Conservation (phyloP, 192 early-diverging fungal species). For the Entomortierella parvispora region DNA sequence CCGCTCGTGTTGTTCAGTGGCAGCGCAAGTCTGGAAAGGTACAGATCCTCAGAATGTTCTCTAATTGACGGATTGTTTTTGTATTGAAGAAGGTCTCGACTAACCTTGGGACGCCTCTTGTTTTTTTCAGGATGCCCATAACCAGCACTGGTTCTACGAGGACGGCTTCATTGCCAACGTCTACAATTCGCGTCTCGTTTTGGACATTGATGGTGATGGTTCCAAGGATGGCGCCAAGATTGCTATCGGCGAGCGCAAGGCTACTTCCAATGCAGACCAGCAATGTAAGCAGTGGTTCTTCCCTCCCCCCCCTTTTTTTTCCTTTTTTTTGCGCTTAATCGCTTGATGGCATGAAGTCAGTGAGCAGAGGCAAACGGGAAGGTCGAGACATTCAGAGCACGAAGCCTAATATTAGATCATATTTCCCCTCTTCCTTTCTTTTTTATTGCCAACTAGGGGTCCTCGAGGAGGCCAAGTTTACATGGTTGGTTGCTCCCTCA, state of each 20-base stretch:
- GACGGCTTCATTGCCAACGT: slow-evolving; percentile 52
- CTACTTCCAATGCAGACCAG: slow-evolving; percentile 28
- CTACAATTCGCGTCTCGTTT: slow-evolving; percentile 47
- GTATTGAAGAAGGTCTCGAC: too few species aligned
- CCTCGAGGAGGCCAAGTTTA: slow-evolving; percentile 37
- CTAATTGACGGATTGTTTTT: too few species aligned
- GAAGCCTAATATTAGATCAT: slow-evolving; percentile 16
- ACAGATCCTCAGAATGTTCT: too few species aligned
- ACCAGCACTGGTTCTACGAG: slow-evolving; percentile 52
- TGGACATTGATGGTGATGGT: slow-evolving; percentile 51
- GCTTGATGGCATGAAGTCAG: background rate
- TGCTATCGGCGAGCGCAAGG: slow-evolving; percentile 48
- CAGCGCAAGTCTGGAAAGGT: slow-evolving; percentile 45
- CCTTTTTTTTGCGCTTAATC: background rate
- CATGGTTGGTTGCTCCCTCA: slow-evolving; percentile 20
- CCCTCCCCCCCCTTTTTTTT: background rate
- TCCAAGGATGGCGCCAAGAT: slow-evolving; percentile 52
- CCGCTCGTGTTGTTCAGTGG: slow-evolving; percentile 42
- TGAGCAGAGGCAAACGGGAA: background rate
- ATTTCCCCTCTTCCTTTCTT: background rate
- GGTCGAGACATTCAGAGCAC: background rate
- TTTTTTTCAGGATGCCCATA: slow-evolving; percentile 26
- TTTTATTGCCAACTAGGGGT: slow-evolving; percentile 18
- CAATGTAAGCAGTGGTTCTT: too few species aligned
- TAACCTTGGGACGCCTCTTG: background rate